phyloP scores from a whole-genome alignment of 2,329 filamentous ascomycete genomes.

The Colletotrichum falcatum region DNA sequence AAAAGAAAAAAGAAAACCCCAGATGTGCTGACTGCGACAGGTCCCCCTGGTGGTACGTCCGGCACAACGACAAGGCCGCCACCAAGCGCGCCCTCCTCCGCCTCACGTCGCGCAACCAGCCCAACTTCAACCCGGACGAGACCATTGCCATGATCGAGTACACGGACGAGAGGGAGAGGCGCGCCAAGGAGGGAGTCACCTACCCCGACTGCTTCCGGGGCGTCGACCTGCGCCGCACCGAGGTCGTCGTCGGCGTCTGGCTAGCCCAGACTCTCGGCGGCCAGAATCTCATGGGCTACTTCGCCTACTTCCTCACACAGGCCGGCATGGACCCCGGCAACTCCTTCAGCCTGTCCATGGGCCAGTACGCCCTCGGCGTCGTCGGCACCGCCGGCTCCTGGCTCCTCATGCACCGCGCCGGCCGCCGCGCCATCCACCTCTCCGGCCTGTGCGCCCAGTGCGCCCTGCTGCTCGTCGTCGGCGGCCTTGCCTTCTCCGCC shows the following conservation, averaged over 20 bases:
- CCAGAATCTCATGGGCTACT: constrained; percentile 57
- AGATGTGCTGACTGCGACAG: constrained; percentile 41
- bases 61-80: constrained; percentile 55
- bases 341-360: constrained; percentile 60
- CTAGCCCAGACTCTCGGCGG: constrained; percentile 62
- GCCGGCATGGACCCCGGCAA: constrained; percentile 59
- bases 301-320: constrained; percentile 49
- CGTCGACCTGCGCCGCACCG: constrained; percentile 63
- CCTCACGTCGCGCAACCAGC: constrained; percentile 54
- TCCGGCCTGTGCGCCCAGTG: constrained; percentile 57
- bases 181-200: constrained; percentile 54
- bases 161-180: constrained; percentile 63
- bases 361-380: constrained; percentile 62
- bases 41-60: constrained; percentile 64
- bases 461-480: constrained; percentile 55
- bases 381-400: constrained; percentile 64
- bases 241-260: constrained; percentile 63
- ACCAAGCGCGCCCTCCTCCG: constrained; percentile 57
- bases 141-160: constrained; percentile 66
- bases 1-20: too few species aligned
- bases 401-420: constrained; percentile 61
- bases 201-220: constrained; percentile 66
- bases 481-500: constrained; percentile 53
- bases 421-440: constrained; percentile 63
- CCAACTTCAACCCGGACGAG: constrained; percentile 58